phyloP scores from a whole-genome alignment of 768 basidiomycete genomes.

The Nidularia sp. region DNA sequence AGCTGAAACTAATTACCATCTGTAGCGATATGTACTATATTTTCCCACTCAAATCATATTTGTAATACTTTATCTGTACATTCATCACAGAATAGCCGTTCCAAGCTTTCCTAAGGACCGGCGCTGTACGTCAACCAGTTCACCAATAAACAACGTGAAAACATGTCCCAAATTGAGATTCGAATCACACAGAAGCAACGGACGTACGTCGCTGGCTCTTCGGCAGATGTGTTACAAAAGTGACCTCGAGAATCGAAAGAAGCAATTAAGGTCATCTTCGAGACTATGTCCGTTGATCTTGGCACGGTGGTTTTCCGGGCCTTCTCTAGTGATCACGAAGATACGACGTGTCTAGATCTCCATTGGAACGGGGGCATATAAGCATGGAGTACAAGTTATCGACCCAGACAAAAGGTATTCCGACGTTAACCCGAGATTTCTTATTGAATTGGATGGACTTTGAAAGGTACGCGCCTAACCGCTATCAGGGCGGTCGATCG shows the following conservation, averaged over 20 bases:
- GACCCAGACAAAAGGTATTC: slow-evolving; percentile 7
- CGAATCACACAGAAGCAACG: background rate
- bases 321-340: background rate
- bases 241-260: slow-evolving; percentile 17
- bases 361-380: background rate
- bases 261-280: slow-evolving; percentile 24
- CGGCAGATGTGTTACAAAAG: background rate
- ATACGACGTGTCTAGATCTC: background rate
- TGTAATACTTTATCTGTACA: too few species aligned
- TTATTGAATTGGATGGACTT: background rate
- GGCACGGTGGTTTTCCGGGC: slow-evolving; percentile 9
- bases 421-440: slow-evolving; percentile 22
- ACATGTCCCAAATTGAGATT: background rate
- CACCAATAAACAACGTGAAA: background rate
- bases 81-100: too few species aligned
- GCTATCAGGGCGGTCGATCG: too few species aligned
- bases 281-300: slow-evolving; percentile 20
- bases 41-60: too few species aligned
- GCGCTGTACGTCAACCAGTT: background rate
- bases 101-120: background rate
- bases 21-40: too few species aligned
- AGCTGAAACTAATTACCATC: too few species aligned
- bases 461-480: too few species aligned
- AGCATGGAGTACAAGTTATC: background rate
- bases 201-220: background rate